These are phyloP conservation scores for Cyclocybe cylindracea DNA, from an alignment of 768 basidiomycete species.

Conservation along the genomic window DNA sequence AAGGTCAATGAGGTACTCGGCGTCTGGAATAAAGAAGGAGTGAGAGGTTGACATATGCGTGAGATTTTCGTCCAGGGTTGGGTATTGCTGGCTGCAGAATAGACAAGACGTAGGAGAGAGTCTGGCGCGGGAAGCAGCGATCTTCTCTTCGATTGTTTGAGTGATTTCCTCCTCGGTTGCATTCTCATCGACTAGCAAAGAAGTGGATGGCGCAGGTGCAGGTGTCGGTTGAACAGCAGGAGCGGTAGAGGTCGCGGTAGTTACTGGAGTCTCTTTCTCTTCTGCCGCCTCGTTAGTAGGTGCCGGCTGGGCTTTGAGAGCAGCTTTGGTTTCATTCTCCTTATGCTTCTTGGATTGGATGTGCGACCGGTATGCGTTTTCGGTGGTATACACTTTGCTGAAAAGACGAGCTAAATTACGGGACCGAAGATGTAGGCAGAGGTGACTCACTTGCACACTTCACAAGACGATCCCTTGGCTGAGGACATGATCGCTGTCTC, in stretches of 20 bases:
- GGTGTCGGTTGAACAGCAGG: background rate
- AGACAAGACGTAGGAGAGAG: conserved; percentile 74
- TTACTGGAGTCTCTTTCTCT: conserved; percentile 2
- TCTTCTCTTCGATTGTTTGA: conserved; percentile 70
- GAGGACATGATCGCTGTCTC: conserved; percentile 74
- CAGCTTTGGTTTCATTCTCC: conserved; percentile 64
- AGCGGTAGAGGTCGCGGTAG: background rate
- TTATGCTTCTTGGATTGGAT: conserved; percentile 87
- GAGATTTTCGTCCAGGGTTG: conserved; percentile 65
- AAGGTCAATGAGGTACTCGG: conserved; percentile 85
- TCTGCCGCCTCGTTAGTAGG: background rate
- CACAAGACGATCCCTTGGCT: conserved; percentile 62
- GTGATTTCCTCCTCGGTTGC: conserved; percentile 44
- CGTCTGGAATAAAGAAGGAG: conserved; percentile 96
- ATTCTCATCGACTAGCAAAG: conserved; percentile 14
- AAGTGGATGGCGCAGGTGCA: background rate
- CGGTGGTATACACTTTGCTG: conserved; percentile 88
- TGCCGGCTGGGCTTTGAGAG: conserved; percentile 14
- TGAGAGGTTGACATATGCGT: conserved; percentile 86
- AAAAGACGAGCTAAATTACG: conserved; percentile 1
- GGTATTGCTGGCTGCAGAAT: conserved; percentile 67
- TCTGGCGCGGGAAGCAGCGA: conserved; percentile 67
- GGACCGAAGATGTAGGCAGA: background rate
- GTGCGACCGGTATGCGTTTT: conserved; percentile 89
- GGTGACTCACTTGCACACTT: conserved; percentile 76